Base-by-base conservation (phyloP, 2,329 filamentous ascomycete genomes). In the Xylaria sp. region DNA sequence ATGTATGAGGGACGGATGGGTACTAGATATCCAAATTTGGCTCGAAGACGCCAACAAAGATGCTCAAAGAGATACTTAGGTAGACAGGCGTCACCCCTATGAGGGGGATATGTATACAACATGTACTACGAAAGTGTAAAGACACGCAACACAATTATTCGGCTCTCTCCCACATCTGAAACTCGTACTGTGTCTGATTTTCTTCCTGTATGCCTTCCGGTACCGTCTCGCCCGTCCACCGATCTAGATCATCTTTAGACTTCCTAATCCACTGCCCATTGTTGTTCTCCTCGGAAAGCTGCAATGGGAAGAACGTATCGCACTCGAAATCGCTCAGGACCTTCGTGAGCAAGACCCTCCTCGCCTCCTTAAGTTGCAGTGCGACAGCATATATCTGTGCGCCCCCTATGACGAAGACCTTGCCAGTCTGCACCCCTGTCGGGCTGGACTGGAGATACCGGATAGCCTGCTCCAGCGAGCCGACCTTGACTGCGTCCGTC, bases 341-440 rank as follows among this genome's bases (percentile, higher is more conserved):
- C 72, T 88, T 86, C 60, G 93, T 96, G 72, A 95, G 82, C 69
- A 96, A 80, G 64, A 96, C 86, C 50, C 90, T 83, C 74, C 83
- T 86, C 51, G 89, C 84, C 78, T 89, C 85, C 51, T 80, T 78
- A 66, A 89, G 75, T 73, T 82, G 78, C 77, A 98, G 83, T 15
- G 93, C 91, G 25, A 90, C 87, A 48, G 83, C 84, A 81, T 98
- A 99, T 73, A 98, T 91, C 82, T 94, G 91, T 65, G 90, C 92
- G 4, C 96, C 96, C 28, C 96, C 96, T 76, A 99, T 98, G 52
- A 98, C 88, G 80, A 94, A 98, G 3, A 94, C 86, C 74, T 88
- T 87, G 9, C 85, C 87, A 41, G 90, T 74, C 73, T 74, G 70
- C 73, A 66, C 73, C 59, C 34, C 60, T 61, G 62, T 62, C 56